Conservation (phyloP, 805 yeast species). For the Dipodascus geniculatus region DNA sequence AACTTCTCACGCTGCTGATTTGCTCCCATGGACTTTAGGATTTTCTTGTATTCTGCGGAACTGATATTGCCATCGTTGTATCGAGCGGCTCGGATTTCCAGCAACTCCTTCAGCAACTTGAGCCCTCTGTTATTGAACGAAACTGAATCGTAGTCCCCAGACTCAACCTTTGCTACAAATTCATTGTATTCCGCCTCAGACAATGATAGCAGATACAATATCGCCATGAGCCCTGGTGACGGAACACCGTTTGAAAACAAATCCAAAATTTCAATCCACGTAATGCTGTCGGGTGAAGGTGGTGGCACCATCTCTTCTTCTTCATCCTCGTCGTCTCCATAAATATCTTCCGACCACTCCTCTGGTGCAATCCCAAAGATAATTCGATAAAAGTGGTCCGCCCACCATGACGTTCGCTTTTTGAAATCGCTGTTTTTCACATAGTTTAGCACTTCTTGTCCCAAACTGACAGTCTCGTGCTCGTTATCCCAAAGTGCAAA, state of each 20-base stretch:
- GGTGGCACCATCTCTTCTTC: constrained; percentile 3
- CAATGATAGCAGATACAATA: constrained; percentile 12
- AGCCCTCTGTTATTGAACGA: constrained; percentile 6
- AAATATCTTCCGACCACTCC: constrained; percentile 12
- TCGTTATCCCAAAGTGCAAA: constrained; percentile 47
- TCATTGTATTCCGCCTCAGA: constrained; percentile 10
- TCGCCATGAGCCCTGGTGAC: constrained; percentile 8
- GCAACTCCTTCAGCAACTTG: constrained; percentile 8
- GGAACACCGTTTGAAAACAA: constrained; percentile 12
- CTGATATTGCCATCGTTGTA: constrained; percentile 16
- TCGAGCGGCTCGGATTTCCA: constrained; percentile 9
- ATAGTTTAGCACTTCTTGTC: constrained; percentile 34
- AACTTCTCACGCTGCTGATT: constrained; percentile 7
- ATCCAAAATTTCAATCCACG: constrained; percentile 15
- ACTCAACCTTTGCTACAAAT: constrained; percentile 11
- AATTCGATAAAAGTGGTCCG: constrained; percentile 32
- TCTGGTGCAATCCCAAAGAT: constrained; percentile 16
- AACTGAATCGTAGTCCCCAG: constrained; percentile 9
- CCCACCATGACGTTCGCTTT: constrained; percentile 34
- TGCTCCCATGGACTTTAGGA: constrained; percentile 5
- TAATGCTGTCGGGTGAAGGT: constrained; percentile 8
- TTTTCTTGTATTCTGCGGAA: constrained; percentile 15
- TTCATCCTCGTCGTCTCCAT: constrained; percentile 8
- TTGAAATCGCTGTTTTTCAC: constrained; percentile 22
- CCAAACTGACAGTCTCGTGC: constrained; percentile 48